Evolutionary conservation across 129 eudicot species (phyloP).

Genomic region (Arctium minus): DNA sequence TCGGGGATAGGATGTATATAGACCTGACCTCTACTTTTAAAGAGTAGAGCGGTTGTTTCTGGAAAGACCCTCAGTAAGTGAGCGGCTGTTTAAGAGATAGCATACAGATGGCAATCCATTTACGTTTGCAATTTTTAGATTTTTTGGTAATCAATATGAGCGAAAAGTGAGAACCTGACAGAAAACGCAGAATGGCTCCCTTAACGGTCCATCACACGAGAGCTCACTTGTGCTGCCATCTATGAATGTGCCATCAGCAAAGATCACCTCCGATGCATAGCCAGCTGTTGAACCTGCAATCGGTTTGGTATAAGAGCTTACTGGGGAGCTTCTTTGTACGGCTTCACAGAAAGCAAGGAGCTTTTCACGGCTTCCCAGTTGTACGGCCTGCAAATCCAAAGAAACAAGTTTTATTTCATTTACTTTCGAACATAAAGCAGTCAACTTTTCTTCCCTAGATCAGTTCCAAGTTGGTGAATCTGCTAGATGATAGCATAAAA

Average conservation of each 20-base stretch:
- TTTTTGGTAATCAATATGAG: not conserved
- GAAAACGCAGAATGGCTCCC: conserved; percentile 81
- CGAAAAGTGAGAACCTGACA: conserved; percentile 62
- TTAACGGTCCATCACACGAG: conserved; percentile 93
- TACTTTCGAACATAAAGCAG: not conserved
- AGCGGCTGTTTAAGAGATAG: not conserved
- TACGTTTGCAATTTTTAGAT: not conserved
- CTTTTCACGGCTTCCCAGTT: conserved; percentile 79
- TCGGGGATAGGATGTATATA: not conserved
- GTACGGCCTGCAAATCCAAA: conserved; percentile 61
- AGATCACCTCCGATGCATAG: conserved; percentile 98
- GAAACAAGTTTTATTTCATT: not conserved
- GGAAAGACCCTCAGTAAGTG: not conserved
- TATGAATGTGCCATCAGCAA: conserved; percentile 96
- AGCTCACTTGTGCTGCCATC: conserved; percentile 99
- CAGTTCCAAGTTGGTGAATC: too few relatives aligned
- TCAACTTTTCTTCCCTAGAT: not conserved
- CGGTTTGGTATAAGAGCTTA: conserved; percentile 83
- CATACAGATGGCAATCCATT: not conserved
- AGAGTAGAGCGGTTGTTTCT: not conserved
- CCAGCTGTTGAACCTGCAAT: conserved; percentile 89
- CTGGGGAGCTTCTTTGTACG: conserved; percentile 96
- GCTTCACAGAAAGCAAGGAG: conserved; percentile 97
- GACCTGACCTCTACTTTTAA: not conserved
- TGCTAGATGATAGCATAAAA: too few relatives aligned